Evolutionary conservation across 768 basidiomycete species (phyloP).

Genomic region (Pisolithus orientalis): DNA sequence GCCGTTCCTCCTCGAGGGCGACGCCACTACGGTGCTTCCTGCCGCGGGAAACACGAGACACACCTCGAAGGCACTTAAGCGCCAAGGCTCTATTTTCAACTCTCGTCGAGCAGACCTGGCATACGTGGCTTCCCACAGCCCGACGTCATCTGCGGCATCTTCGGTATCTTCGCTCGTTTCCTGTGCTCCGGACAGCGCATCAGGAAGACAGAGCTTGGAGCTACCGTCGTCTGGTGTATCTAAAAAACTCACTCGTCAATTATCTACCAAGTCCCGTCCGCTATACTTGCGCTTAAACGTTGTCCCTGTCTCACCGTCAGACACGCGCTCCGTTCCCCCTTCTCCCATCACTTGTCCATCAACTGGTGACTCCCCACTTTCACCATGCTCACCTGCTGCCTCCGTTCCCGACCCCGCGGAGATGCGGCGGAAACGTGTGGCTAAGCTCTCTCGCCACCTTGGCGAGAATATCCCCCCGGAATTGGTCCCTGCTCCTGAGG

Average conservation of each 20-base stretch:
- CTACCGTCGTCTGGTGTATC: conserved; percentile 16
- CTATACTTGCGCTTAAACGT: conserved; percentile 20
- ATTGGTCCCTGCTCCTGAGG: conserved; percentile 35
- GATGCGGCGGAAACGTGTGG: conserved; percentile 44
- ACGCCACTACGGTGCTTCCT: conserved; percentile 19
- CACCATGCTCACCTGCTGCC: conserved; percentile 16
- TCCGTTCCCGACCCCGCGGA: conserved; percentile 22
- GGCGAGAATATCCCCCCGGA: conserved; percentile 56
- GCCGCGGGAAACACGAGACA: conserved; percentile 9
- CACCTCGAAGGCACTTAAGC: conserved; percentile 18
- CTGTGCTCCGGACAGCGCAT: conserved; percentile 3
- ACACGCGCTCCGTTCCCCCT: conserved; percentile 7
- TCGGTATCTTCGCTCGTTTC: conserved; percentile 14
- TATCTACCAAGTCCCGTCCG: conserved; percentile 12
- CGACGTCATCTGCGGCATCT: conserved; percentile 6
- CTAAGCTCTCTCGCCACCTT: conserved; percentile 50
- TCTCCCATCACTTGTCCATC: conserved; percentile 9
- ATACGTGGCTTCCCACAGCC: conserved; percentile 16
- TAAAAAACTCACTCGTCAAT: conserved; percentile 5
- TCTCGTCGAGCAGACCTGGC: conserved; percentile 14
- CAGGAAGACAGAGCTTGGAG: conserved; percentile 7
- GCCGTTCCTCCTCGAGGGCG: conserved; percentile 27
- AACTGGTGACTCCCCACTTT: conserved; percentile 4
- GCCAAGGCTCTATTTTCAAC: conserved; percentile 28
- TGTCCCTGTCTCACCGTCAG: conserved; percentile 6